Evolutionary conservation across 2,329 filamentous ascomycete genomes (phyloP).

Genomic region (Pseudocercospora pini-densiflorae): DNA sequence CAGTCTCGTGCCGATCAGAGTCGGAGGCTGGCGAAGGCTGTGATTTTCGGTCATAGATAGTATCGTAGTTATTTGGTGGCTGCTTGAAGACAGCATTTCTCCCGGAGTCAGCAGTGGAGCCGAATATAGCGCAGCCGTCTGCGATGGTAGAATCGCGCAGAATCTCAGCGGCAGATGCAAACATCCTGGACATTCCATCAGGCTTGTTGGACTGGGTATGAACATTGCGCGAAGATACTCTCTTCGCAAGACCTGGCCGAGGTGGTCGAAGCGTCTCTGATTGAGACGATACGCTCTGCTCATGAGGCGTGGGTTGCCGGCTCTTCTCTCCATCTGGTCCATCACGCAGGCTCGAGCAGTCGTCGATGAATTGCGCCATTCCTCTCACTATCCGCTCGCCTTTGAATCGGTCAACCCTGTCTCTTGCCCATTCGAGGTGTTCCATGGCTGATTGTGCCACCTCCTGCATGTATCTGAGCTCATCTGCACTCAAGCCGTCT

Average conservation of each 20-base stretch:
- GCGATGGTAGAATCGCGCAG: conserved; percentile 37
- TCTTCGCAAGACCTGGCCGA: conserved; percentile 20
- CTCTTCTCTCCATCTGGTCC: not conserved
- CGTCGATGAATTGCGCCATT: conserved; percentile 52
- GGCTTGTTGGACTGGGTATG: conserved; percentile 9
- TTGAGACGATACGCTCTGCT: conserved; percentile 2
- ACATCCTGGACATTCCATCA: conserved; percentile 31
- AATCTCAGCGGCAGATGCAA: conserved; percentile 33
- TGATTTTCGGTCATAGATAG: conserved; percentile 5
- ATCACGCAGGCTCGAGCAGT: conserved; percentile 19
- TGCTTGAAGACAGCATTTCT: conserved; percentile 22
- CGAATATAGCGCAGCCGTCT: conserved; percentile 37
- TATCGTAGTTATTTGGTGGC: conserved; percentile 16
- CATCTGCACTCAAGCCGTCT: conserved; percentile 52
- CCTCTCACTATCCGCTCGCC: conserved; percentile 60
- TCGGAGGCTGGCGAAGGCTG: conserved; percentile 25
- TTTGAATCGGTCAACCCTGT: conserved; percentile 56
- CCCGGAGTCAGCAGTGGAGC: conserved; percentile 28
- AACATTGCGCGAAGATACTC: conserved; percentile 20
- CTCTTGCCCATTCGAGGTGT: conserved; percentile 62
- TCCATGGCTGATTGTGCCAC: conserved; percentile 62
- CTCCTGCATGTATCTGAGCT: conserved; percentile 61
- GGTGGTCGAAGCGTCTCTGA: not conserved
- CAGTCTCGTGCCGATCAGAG: conserved; percentile 26
- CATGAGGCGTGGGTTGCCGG: not conserved